Conservation (phyloP, 805 yeast species). For the Nakazawaea wickerhamii region DNA sequence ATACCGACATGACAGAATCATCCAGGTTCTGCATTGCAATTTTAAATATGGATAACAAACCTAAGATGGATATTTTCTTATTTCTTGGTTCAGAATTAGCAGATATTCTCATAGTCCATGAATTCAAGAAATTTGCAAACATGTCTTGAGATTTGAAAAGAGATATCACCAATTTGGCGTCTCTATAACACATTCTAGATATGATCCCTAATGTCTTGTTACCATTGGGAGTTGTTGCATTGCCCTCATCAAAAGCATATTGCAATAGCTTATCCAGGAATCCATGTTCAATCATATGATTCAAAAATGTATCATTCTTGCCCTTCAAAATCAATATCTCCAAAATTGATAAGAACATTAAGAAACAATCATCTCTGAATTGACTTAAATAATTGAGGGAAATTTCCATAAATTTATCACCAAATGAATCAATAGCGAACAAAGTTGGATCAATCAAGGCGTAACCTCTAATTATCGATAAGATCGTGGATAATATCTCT, state of each 20-base stretch:
- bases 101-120: constrained; percentile 26
- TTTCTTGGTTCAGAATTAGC: constrained; percentile 70
- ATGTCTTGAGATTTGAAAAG: constrained; percentile 13
- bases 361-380: constrained; percentile 68
- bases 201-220: constrained; percentile 33
- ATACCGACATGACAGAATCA: constrained; percentile 24
- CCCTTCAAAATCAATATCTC: constrained; percentile 38
- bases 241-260: constrained; percentile 34
- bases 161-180: constrained; percentile 29
- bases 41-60: constrained; percentile 26
- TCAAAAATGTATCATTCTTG: constrained; percentile 17
- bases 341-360: constrained; percentile 45
- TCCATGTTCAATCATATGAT: constrained; percentile 36
- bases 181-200: constrained; percentile 31
- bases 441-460: constrained; percentile 41
- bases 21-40: constrained; percentile 15
- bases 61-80: constrained; percentile 44
- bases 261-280: constrained; percentile 36
- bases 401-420: constrained; percentile 39
- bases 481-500: constrained; percentile 60
- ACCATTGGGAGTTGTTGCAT: constrained; percentile 34
- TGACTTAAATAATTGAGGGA: constrained; percentile 49
- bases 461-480: constrained; percentile 61
- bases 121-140: constrained; percentile 19
- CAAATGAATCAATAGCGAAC: constrained; percentile 31